Conservation (phyloP, 169 alveolate genomes). For the Theileria parva region DNA sequence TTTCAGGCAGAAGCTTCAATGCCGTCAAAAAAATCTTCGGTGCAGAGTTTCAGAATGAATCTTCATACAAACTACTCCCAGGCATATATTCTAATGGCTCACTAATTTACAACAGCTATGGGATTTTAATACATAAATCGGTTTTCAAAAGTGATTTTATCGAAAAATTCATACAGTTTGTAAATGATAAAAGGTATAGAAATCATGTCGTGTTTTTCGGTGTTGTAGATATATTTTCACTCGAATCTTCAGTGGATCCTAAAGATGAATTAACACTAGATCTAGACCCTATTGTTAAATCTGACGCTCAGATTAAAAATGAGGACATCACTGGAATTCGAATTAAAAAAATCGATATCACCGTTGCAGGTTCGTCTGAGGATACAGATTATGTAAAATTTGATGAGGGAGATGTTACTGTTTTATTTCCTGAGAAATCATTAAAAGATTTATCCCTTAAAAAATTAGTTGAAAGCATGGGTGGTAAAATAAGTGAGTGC, state of each 20-base stretch:
- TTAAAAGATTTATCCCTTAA: background rate
- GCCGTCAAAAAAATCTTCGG: slow-evolving; percentile 17
- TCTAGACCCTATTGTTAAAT: background rate
- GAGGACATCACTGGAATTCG: background rate
- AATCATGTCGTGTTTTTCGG: background rate
- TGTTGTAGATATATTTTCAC: background rate
- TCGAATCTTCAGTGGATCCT: background rate
- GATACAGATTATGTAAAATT: background rate
- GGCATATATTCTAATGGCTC: slow-evolving; percentile 47
- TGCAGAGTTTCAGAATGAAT: slow-evolving; percentile 19
- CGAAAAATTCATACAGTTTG: background rate
- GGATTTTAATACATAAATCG: slow-evolving; percentile 20
- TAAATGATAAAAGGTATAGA: background rate
- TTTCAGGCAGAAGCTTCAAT: slow-evolving; percentile 13
- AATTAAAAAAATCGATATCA: background rate
- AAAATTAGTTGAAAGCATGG: background rate
- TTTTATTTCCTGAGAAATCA: background rate
- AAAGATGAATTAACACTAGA: background rate
- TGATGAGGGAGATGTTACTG: background rate
- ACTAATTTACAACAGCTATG: slow-evolving; percentile 22
- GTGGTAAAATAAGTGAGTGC: slow-evolving; percentile 17
- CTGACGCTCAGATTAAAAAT: background rate
- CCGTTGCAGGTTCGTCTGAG: background rate
- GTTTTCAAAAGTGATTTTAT: background rate
- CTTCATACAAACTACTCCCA: slow-evolving; percentile 30